Base-by-base conservation (phyloP, 1,139 yeast genomes). In the Diutina catenulata region DNA sequence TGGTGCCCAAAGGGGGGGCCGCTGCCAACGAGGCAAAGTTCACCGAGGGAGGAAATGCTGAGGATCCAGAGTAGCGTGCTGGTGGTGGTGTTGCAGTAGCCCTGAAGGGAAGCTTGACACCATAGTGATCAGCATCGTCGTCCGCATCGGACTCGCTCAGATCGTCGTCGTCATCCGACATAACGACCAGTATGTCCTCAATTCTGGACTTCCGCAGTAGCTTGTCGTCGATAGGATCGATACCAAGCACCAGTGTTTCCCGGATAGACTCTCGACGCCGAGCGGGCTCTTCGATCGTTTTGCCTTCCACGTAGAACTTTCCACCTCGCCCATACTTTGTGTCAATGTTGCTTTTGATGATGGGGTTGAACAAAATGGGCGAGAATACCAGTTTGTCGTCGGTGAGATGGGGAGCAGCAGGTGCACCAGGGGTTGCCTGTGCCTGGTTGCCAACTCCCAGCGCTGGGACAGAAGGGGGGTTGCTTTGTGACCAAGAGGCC, bases 291-390 rank as follows among this genome's bases (percentile, higher is more conserved):
- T 61, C 57, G 8, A 21, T 20, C 4, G n/a, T 21, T 3, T n/a
- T 11, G n/a, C 21, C 21, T 6, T 58, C 56, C 7, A 78, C 83
- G 50, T 77, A 83, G 49, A 80, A 86, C 49, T 84, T 80, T 3
- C 95, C 95, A 5, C 95, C 95, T 47, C 73, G 72, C 6, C 83
- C 80, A 48, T 86, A 86, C 49, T 86, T 86, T 40, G 82, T 76
- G 52, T 86, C 95, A 21, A 86, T 78, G 43, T 74, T 76, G 38
- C 75, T 73, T 43, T 76, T 76, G 38, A 84, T 83, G 26, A 78
- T 70, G 0, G 94, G 93, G 48, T 83, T 82, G 57, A 86, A 86
- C 33, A 71, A 68, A 26, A 86, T 63, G 0, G 95, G 94, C 0
- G 94, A 83, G 53, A 83, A 86, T 1, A 78, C 25, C 19, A 15